These are phyloP conservation scores for Leucoagaricus sp. DNA, from an alignment of 1,284 basidiomycete genomes.

Conservation along the genomic window DNA sequence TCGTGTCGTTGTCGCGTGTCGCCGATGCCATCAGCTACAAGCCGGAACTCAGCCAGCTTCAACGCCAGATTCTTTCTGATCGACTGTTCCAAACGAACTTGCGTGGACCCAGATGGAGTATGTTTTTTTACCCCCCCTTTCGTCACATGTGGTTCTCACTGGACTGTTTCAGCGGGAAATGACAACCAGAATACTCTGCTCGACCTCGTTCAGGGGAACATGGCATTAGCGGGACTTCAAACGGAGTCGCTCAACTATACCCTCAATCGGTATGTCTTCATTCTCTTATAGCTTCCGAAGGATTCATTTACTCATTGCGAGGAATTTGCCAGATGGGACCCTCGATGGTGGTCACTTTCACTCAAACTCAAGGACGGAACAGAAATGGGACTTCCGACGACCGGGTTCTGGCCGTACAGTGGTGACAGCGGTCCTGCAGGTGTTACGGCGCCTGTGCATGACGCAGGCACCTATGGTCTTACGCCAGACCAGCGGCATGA, in stretches of 20 bases:
- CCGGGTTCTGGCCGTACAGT: conserved; percentile 32
- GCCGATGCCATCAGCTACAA: background rate
- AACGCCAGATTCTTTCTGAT: conserved; percentile 25
- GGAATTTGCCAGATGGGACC: conserved; percentile 26
- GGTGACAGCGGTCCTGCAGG: conserved; percentile 27
- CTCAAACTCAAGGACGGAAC: conserved; percentile 30
- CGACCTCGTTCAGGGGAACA: conserved; percentile 24
- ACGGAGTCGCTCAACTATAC: conserved; percentile 28
- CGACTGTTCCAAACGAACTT: conserved; percentile 30
- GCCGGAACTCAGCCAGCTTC: conserved; percentile 18
- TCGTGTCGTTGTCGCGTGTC: background rate
- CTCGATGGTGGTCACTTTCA: conserved; percentile 31
- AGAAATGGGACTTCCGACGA: conserved; percentile 27
- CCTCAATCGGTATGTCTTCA: conserved; percentile 20
- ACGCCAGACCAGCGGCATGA: conserved; percentile 19
- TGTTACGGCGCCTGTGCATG: conserved; percentile 27
- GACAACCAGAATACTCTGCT: conserved; percentile 31
- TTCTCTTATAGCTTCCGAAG: background rate
- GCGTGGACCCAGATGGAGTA: conserved; percentile 31
- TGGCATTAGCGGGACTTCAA: conserved; percentile 26
- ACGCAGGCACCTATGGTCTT: conserved; percentile 27
- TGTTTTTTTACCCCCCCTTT: conserved; percentile 3
- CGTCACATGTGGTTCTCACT: background rate
- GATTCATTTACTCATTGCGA: background rate
- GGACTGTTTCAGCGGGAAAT: conserved; percentile 26